These are phyloP conservation scores for Blastomyces percursus DNA, from an alignment of 2,329 filamentous ascomycete genomes.

Conservation along the genomic window DNA sequence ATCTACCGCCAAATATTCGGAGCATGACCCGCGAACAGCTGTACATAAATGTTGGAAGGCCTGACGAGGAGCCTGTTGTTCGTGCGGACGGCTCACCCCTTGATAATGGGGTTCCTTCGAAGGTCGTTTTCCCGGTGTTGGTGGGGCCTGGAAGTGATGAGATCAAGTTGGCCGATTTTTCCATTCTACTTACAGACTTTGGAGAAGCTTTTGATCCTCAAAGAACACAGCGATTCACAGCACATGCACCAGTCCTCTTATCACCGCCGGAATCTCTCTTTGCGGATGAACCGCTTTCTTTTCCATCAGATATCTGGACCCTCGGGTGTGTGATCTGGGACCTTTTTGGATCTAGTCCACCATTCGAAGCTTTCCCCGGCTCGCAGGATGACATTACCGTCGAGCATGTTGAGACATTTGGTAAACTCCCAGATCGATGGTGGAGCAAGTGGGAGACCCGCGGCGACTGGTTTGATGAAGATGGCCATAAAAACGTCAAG, in stretches of 20 bases:
- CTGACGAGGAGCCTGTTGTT: conserved; percentile 15
- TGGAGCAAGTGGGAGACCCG: conserved; percentile 14
- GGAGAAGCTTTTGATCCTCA: conserved; percentile 19
- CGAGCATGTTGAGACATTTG: conserved; percentile 21
- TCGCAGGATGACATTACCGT: conserved; percentile 16
- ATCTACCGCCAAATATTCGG: conserved; percentile 13
- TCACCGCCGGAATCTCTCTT: conserved; percentile 11
- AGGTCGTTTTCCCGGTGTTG: conserved; percentile 17
- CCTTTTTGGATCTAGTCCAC: conserved; percentile 20
- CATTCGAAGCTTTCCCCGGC: conserved; percentile 17
- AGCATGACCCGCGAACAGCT: conserved; percentile 16
- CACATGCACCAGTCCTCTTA: conserved; percentile 17
- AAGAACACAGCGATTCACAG: conserved; percentile 10
- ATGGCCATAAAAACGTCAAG: conserved; percentile 11
- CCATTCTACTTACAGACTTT: conserved; percentile 21
- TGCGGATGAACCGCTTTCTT: conserved; percentile 19
- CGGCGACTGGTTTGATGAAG: conserved; percentile 12
- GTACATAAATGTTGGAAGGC: conserved; percentile 14
- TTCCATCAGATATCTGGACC: conserved; percentile 29
- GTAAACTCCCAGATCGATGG: conserved; percentile 18
- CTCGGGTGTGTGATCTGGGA: conserved; percentile 21
- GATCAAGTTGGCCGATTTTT: conserved; percentile 17
- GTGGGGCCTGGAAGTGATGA: conserved; percentile 19
- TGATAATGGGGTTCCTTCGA: conserved; percentile 15
- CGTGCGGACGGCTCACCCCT: conserved; percentile 17